A percentile compares a stretch with the other conserved stretches of the same genome.
phyloP scores from a whole-genome alignment of 2,329 filamentous ascomycete species.

The Stromatinia cepivora region DNA sequence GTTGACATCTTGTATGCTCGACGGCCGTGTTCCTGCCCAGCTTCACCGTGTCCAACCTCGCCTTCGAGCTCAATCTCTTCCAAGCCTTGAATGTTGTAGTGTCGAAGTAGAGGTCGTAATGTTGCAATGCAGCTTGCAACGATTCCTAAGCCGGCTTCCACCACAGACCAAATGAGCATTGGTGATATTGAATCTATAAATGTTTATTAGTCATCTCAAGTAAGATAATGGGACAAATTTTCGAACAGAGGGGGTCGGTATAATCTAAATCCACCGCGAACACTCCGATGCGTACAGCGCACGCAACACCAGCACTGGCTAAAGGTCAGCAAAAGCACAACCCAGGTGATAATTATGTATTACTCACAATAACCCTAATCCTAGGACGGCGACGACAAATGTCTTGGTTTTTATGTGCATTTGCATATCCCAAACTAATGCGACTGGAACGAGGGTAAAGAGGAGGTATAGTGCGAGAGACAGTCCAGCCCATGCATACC shows the following conservation, averaged over 20 bases:
- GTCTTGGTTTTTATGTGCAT: slow-evolving; percentile 21
- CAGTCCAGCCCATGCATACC: slow-evolving; percentile 18
- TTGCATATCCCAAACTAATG: slow-evolving; percentile 23
- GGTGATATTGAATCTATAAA: slow-evolving; percentile 19
- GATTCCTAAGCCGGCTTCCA: slow-evolving; percentile 20
- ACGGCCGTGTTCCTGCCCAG: not conserved
- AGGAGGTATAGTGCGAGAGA: slow-evolving; percentile 17
- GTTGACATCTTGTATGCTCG: slow-evolving; percentile 18
- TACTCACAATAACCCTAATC: slow-evolving; percentile 23
- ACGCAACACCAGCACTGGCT: slow-evolving; percentile 11
- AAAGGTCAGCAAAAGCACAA: not conserved
- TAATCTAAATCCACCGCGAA: slow-evolving; percentile 19
- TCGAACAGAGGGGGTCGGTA: slow-evolving; percentile 17
- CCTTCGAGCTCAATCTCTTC: slow-evolving; percentile 1
- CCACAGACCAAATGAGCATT: slow-evolving; percentile 21
- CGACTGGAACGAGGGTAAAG: slow-evolving; percentile 15
- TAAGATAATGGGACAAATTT: not conserved
- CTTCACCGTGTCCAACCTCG: not conserved
- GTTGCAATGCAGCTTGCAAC: slow-evolving; percentile 20
- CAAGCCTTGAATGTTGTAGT: slow-evolving; percentile 14
- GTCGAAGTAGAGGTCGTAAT: slow-evolving; percentile 18
- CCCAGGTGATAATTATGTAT: not conserved
- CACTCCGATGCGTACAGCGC: slow-evolving; percentile 11
- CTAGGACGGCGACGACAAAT: slow-evolving; percentile 12
- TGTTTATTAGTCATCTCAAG: not conserved